A percentile compares a stretch with the other conserved stretches of the same genome.
Evolutionary conservation across 2,329 filamentous ascomycete species (phyloP).

Genomic region (Colletotrichum gigasporum): DNA sequence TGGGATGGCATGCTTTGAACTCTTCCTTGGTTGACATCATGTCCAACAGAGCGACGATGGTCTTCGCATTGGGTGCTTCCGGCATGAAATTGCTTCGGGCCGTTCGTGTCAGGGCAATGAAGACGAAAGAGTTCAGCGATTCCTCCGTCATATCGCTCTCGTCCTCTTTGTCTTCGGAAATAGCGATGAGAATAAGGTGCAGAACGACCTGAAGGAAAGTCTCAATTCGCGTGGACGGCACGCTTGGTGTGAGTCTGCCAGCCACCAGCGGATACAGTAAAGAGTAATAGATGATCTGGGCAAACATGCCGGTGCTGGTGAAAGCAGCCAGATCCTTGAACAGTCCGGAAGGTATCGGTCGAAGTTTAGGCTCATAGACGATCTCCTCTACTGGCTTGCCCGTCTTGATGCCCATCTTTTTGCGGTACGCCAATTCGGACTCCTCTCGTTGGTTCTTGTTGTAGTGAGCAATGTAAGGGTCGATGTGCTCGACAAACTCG

Average conservation of each 20-base stretch:
- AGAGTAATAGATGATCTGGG: conserved; percentile 89
- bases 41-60: conserved; percentile 71
- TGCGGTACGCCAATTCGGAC: conserved; percentile 87
- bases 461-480: conserved; percentile 96
- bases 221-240: conserved; percentile 86
- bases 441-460: conserved; percentile 97
- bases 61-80: conserved; percentile 65
- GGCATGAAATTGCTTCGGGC: conserved; percentile 70
- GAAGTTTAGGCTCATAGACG: conserved; percentile 89
- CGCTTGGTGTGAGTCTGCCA: conserved; percentile 73
- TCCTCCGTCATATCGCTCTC: conserved; percentile 60
- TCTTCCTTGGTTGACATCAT: conserved; percentile 73
- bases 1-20: conserved; percentile 84
- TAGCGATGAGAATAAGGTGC: conserved; percentile 86
- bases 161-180: conserved; percentile 79
- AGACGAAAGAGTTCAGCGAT: conserved; percentile 73
- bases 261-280: conserved; percentile 82
- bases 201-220: conserved; percentile 91
- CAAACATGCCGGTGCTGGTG: conserved; percentile 85
- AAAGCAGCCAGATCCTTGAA: conserved; percentile 83
- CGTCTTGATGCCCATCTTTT: conserved; percentile 86
- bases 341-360: conserved; percentile 77
- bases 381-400: conserved; percentile 84
- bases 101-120: conserved; percentile 72
- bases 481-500: conserved; percentile 86